Evolutionary conservation across 352 stramenopile genomes (phyloP).

Genomic region (Pythium dissimile): DNA sequence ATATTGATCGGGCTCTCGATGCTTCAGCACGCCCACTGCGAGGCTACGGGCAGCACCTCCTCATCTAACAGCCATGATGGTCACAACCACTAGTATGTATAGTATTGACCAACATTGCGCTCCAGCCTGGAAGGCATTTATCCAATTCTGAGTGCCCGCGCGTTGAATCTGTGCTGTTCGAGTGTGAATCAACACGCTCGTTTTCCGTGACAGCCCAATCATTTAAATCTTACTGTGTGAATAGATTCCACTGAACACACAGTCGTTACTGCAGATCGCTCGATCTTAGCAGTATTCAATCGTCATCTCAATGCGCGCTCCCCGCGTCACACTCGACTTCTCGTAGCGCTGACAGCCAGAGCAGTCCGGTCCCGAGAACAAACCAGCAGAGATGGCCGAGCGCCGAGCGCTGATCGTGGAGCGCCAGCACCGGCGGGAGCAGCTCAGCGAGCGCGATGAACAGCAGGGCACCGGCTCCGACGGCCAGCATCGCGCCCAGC

Average conservation of each 20-base stretch:
- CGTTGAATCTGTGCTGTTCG: too few species aligned
- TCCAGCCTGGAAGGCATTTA: too few species aligned
- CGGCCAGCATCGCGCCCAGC: conserved; percentile 28
- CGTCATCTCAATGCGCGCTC: too few species aligned
- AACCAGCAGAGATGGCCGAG: conserved; percentile 6
- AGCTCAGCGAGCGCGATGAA: conserved; percentile 24
- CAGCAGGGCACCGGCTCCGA: conserved; percentile 17
- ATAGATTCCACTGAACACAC: too few species aligned
- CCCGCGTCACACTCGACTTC: conserved; percentile 9
- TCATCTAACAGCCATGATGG: background rate
- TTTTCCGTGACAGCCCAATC: too few species aligned
- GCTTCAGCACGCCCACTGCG: conserved; percentile 12
- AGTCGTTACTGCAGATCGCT: too few species aligned
- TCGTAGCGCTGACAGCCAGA: conserved; percentile 5
- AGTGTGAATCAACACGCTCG: too few species aligned
- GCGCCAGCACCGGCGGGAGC: conserved; percentile 18
- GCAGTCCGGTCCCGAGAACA: background rate
- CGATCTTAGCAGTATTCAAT: too few species aligned
- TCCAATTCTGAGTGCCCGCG: background rate
- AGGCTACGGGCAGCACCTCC: background rate
- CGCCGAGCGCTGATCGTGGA: background rate
- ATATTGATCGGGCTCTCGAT: conserved; percentile 6
- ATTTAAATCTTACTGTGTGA: too few species aligned
- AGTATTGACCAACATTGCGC: too few species aligned
- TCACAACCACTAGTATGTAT: background rate